A percentile compares a stretch with the other conserved stretches of the same genome.
Evolutionary conservation across 305 asterid genomes (phyloP).

Genomic region (Fraxinus xanthoxyloides): DNA sequence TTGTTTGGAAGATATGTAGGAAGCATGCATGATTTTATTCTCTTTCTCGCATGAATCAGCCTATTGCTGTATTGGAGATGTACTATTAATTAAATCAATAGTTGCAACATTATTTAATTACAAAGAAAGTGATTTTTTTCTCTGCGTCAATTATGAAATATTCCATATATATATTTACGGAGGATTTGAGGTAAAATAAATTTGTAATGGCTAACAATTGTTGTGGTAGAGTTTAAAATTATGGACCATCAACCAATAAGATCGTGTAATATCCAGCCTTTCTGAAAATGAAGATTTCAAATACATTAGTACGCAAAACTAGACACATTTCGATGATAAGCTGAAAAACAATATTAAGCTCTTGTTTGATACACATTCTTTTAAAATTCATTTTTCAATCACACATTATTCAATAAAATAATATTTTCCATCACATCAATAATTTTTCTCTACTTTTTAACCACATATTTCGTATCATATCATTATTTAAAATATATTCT

Average conservation of each 20-base stretch:
- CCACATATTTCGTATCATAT: too few species aligned
- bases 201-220: background rate
- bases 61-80: background rate
- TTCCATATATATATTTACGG: background rate
- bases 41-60: background rate
- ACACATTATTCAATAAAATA: too few species aligned
- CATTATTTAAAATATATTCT: too few species aligned
- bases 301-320: background rate
- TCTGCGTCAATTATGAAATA: background rate
- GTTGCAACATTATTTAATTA: background rate
- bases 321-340: background rate
- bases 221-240: background rate
- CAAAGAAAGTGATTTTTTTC: background rate
- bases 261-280: background rate
- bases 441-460: too few species aligned
- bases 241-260: background rate
- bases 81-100: background rate
- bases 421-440: too few species aligned
- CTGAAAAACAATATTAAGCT: too few species aligned
- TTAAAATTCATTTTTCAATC: too few species aligned
- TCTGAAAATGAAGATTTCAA: background rate
- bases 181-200: background rate
- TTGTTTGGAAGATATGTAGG: background rate
- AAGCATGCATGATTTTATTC: background rate
- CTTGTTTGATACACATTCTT: too few species aligned